A percentile compares a stretch with the other conserved stretches of the same genome.
Evolutionary conservation across 2,329 filamentous ascomycete genomes (phyloP).

Genomic region (Epichloe sibirici): DNA sequence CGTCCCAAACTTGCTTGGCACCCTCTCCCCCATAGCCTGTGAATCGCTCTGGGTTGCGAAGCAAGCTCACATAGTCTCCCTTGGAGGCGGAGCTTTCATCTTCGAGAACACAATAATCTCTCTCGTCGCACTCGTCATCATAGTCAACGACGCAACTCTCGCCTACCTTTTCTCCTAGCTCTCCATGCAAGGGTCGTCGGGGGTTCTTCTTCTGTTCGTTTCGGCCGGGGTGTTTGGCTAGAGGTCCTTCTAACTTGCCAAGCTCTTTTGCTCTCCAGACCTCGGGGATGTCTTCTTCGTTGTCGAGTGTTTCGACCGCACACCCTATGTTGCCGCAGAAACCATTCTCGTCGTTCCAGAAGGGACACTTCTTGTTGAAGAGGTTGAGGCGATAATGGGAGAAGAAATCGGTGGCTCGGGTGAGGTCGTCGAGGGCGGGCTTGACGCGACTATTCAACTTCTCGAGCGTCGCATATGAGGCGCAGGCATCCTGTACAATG

Average conservation of each 20-base stretch:
- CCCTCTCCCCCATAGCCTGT: conserved; percentile 86
- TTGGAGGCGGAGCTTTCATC: conserved; percentile 79
- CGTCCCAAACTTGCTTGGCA: conserved; percentile 85
- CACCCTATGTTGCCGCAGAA: conserved; percentile 97
- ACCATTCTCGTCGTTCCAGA: conserved; percentile 86
- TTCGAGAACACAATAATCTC: conserved; percentile 93
- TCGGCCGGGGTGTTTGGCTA: conserved; percentile 76
- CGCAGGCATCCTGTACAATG: conserved; percentile 88
- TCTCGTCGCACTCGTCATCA: conserved; percentile 91
- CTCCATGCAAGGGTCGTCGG: conserved; percentile 64
- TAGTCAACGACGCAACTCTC: conserved; percentile 97
- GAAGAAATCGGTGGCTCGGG: conserved; percentile 88
- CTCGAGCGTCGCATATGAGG: conserved; percentile 85
- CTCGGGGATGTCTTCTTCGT: conserved; percentile 83
- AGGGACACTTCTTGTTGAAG: conserved; percentile 88
- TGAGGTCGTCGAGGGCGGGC: conserved; percentile 68
- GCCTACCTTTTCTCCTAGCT: conserved; percentile 73
- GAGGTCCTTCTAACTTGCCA: conserved; percentile 82
- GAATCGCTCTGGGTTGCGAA: conserved; percentile 89
- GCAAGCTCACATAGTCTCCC: conserved; percentile 90
- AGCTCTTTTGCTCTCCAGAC: conserved; percentile 89
- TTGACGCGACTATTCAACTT: conserved; percentile 65
- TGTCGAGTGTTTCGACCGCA: conserved; percentile 86
- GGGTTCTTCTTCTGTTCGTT: conserved; percentile 59
- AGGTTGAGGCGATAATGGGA: conserved; percentile 93